Evolutionary conservation across 768 basidiomycete species (phyloP), one percentile per base, ranked within the genome.

Genomic region (Xerocomus brunneocitrinus): DNA sequence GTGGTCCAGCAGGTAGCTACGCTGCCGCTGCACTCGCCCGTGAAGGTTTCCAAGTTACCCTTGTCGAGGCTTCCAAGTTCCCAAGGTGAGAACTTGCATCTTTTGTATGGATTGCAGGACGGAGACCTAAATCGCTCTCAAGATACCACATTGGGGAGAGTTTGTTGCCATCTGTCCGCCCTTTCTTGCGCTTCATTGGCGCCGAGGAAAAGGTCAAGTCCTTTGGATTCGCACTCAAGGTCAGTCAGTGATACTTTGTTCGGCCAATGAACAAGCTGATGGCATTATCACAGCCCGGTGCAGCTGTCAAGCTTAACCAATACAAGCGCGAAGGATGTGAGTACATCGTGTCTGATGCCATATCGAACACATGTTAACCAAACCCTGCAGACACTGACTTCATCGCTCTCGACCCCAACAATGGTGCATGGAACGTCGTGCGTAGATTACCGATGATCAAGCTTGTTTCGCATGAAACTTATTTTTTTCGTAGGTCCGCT

Each of bases 261-360:
- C 4, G 8, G 10, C 3, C 9, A 8, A 9, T 10, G 3, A 13
- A 28, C n/a, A 30, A 39, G 2, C 36, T 34, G 34, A 35, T 8
- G 14, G 2, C 12, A 2, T 32, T 6, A 8, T 31, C 9, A 9
- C 28, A 52, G 50, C 50, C 50, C 5, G 50, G 43, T 30, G 50
- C 50, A 19, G 50, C 35, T 8, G 35, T 52, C 25, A 52, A 52
- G 43, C 43, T 45, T 7, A 43, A 52, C 35, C 50, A 52, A 30
- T 38, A 45, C 43, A 52, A 45, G 43, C 52, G 52, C 4, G 52
- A 49, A 38, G 46, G 47, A 27, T 86, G 39, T 22, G 84, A 84
- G 50, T 45, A 10, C 7, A 32, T 16, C 40, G 6, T n/a, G 16
- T 25, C 40, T 8, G 27, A 12, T 14, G 22, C 10, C 14, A 13